Evolutionary conservation across 2,329 filamentous ascomycete genomes (phyloP), one percentile per base, ranked within the genome.

Genomic region (Aureobasidium sp.): DNA sequence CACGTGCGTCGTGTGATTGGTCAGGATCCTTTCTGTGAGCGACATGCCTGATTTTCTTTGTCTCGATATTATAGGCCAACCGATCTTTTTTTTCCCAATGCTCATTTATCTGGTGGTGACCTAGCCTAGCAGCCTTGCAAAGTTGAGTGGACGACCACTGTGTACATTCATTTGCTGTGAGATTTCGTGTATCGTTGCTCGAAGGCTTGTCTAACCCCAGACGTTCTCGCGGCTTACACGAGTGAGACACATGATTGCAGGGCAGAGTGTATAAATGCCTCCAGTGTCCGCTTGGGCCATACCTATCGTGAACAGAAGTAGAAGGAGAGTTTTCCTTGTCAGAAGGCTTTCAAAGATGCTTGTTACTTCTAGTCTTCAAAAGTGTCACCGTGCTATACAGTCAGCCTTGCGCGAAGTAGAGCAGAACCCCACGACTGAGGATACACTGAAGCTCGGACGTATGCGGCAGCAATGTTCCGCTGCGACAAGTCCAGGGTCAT

Each of bases 1-100:
- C 41, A 51, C 58, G 47, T 52, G 59, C 46, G 39, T 5, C 51
- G 29, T 37, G 47, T 65, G 62, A 55, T 65, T 56, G 50, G 58
- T 44, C 41, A 42, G 42, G 29, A 51, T 63, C 41, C 62, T 56
- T 42, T 42, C 13, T 26, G 20, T 20, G 32, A 29, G 46, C 46
- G 46, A 48, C 46, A 55, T 41, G 51, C 51, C 20, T 41, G 20
- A 26, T 27, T 53, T 41, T 41, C 26, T 20, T 42, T 20, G 34
- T 29, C 37, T 23, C 51, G 15, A 55, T 55, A 42, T 55, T 42
- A 42, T 32, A 55, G 37, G 26, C 37, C 37, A 15, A 55, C n/a
- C 36, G 2, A 23, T 39, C 20, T 53, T 39, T 27, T 20, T 20
- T 20, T 20, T 53, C 8, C 20, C 20, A 9, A 10, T 29, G 23